Conservation (phyloP, 2,329 filamentous ascomycete genomes). For the Ophiostoma sp. region DNA sequence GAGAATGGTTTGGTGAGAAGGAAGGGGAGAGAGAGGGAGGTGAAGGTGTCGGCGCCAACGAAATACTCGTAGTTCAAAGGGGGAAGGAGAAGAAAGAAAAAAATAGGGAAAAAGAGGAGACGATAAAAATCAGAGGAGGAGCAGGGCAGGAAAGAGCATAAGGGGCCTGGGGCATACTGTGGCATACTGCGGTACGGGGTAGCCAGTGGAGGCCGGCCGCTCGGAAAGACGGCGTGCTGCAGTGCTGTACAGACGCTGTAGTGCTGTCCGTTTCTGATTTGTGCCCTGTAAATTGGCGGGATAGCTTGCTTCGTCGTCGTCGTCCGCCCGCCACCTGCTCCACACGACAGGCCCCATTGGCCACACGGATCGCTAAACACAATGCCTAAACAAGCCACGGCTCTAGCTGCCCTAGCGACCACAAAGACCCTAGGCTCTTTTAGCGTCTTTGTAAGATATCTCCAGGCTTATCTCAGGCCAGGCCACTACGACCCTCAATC, state of each 20-base stretch:
- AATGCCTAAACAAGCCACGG: conserved; percentile 2
- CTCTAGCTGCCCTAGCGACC: conserved; percentile 9
- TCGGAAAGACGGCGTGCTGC: too few species aligned
- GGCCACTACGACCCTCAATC: neutral
- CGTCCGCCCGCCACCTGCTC: neutral
- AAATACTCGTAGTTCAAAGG: neutral
- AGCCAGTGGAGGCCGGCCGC: neutral
- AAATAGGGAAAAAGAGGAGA: conserved; percentile 14
- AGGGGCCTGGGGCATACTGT: neutral
- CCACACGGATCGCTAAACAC: neutral
- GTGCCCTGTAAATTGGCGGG: neutral
- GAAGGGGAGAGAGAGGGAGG: conserved; percentile 6
- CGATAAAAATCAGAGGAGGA: neutral
- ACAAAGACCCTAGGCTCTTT: neutral
- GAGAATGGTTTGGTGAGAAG: neutral
- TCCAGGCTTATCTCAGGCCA: neutral
- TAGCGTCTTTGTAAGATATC: neutral
- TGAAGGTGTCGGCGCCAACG: neutral
- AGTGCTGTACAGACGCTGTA: too few species aligned
- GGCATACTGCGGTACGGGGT: neutral
- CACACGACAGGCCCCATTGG: neutral
- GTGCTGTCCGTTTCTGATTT: too few species aligned
- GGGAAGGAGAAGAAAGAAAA: conserved; percentile 11
- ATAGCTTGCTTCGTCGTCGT: neutral
- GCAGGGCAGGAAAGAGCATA: neutral